Conservation (phyloP, 257 asterid genomes). For the Gentiana straminea region DNA sequence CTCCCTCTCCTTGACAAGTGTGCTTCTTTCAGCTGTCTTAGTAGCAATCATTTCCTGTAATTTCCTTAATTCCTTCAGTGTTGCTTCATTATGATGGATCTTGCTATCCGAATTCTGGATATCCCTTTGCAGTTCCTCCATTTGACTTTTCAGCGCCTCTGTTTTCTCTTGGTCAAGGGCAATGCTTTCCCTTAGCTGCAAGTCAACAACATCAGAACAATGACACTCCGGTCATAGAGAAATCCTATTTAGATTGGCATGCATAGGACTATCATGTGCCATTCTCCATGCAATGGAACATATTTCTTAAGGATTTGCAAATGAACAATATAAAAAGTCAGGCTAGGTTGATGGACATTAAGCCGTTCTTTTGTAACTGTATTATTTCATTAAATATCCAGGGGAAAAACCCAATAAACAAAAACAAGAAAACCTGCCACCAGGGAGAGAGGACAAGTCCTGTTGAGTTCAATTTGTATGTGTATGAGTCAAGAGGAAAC, state of each 20-base stretch:
- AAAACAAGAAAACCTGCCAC: background rate
- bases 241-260: background rate
- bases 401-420: background rate
- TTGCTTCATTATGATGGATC: constrained; percentile 56
- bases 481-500: background rate
- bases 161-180: constrained; percentile 69
- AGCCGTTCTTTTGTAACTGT: background rate
- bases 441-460: too few relatives aligned
- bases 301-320: background rate
- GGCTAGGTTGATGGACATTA: background rate
- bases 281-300: constrained; percentile 1
- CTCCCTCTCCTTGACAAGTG: constrained; percentile 59
- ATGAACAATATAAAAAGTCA: background rate
- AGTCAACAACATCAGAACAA: constrained; percentile 10
- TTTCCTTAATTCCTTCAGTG: constrained; percentile 54
- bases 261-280: background rate
- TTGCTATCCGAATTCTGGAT: constrained; percentile 52
- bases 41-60: constrained; percentile 55
- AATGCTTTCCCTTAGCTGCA: constrained; percentile 82
- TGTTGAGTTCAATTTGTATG: too few relatives aligned
- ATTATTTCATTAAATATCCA: too few relatives aligned
- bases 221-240: constrained; percentile 12
- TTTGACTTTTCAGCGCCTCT: constrained; percentile 53
- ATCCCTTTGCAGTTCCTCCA: constrained; percentile 61
- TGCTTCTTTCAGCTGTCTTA: constrained; percentile 83